Percentiles rank a stretch among this genome's conserved stretches.
phyloP scores from a whole-genome alignment of 1,284 basidiomycete genomes.

The Fomitopsis palustris region DNA sequence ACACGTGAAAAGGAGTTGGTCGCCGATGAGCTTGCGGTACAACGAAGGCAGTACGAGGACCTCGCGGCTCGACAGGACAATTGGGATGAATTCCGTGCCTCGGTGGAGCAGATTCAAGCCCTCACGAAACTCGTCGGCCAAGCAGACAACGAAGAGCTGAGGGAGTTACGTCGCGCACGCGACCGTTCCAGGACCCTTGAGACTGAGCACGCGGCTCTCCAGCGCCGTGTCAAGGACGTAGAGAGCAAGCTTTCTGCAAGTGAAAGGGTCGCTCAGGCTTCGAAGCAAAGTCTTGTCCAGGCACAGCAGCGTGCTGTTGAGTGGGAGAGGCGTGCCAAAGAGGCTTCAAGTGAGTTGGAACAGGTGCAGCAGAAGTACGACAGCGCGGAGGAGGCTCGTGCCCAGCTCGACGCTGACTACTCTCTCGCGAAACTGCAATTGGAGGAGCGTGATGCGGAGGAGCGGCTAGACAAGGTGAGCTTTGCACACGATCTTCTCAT shows the following conservation, averaged over 20 bases:
- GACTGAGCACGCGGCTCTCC: slow-evolving; percentile 59
- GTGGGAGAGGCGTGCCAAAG: slow-evolving; percentile 76
- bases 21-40: slow-evolving; percentile 41
- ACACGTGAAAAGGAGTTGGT: slow-evolving; percentile 60
- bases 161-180: slow-evolving; percentile 60
- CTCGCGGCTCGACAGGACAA: slow-evolving; percentile 57
- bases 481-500: not conserved
- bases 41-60: slow-evolving; percentile 59
- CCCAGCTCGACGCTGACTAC: slow-evolving; percentile 67
- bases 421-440: slow-evolving; percentile 63
- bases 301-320: slow-evolving; percentile 73
- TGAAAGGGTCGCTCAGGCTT: slow-evolving; percentile 54
- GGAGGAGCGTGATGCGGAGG: slow-evolving; percentile 70
- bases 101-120: slow-evolving; percentile 65
- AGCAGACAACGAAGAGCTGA: slow-evolving; percentile 66
- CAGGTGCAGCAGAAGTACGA: slow-evolving; percentile 56
- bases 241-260: slow-evolving; percentile 57
- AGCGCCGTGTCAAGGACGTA: slow-evolving; percentile 69
- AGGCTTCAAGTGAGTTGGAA: slow-evolving; percentile 61
- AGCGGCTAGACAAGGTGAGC: slow-evolving; percentile 59
- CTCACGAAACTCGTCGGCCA: slow-evolving; percentile 58
- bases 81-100: slow-evolving; percentile 67
- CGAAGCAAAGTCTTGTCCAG: slow-evolving; percentile 62
- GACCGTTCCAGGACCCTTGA: slow-evolving; percentile 66
- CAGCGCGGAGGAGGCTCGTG: slow-evolving; percentile 57